phyloP scores from a whole-genome alignment of 179 eudicot species.

The Spinacia oleracea region DNA sequence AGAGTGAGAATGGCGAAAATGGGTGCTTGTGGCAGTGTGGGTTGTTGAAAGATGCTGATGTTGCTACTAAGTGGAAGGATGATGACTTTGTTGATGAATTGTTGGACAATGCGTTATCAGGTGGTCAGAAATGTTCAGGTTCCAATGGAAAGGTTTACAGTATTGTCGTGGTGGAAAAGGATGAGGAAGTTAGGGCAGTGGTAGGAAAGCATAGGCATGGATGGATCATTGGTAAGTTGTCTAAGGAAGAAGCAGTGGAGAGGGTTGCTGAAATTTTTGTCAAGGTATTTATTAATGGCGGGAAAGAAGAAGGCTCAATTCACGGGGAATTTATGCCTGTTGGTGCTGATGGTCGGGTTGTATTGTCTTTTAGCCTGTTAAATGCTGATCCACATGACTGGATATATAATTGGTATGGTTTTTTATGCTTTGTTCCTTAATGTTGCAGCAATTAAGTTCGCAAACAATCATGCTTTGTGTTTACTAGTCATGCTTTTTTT shows the following conservation, averaged over 20 bases:
- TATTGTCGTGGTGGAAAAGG: conserved; percentile 60
- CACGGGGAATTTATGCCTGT: conserved; percentile 97
- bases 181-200: conserved; percentile 60
- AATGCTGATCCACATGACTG: conserved; percentile 92
- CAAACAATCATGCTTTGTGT: neutral
- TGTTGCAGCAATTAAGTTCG: conserved; percentile 5
- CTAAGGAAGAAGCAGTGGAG: conserved; percentile 56
- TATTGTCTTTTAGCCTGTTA: conserved; percentile 88
- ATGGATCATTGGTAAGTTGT: conserved; percentile 75
- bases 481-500: neutral
- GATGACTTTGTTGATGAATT: conserved; percentile 60
- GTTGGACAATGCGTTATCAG: conserved; percentile 44
- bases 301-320: conserved; percentile 77
- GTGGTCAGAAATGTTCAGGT: conserved; percentile 29
- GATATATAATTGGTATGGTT: conserved; percentile 84
- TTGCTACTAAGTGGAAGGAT: conserved; percentile 36
- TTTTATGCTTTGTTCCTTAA: conserved; percentile 17
- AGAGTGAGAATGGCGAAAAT: conserved; percentile 29
- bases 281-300: conserved; percentile 75
- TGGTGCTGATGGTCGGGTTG: conserved; percentile 92
- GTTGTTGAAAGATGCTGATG: conserved; percentile 30
- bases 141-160: conserved; percentile 62
- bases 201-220: conserved; percentile 93
- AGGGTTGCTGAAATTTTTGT: conserved; percentile 74
- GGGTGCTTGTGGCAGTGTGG: conserved; percentile 65